These are phyloP conservation scores for Ceratorhiza oryzae-sativae DNA, from an alignment of 1,284 basidiomycete species.

Conservation along the genomic window DNA sequence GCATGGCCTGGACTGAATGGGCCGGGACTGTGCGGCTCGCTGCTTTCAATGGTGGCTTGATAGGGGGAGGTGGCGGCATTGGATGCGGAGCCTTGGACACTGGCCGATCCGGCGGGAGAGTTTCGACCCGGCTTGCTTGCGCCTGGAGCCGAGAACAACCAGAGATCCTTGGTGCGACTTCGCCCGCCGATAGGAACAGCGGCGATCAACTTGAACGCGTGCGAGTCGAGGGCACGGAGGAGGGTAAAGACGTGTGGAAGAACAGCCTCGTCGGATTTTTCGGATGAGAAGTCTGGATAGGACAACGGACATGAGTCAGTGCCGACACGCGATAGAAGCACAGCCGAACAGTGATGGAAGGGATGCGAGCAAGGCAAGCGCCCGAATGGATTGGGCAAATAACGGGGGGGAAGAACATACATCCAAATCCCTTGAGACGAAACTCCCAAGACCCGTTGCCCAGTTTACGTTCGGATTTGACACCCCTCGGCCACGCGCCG, in stretches of 20 bases:
- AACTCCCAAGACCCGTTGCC: constrained; percentile 72
- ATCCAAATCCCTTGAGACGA: constrained; percentile 79
- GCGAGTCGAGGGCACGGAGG: constrained; percentile 68
- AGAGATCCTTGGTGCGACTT: constrained; percentile 76
- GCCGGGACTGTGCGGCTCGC: constrained; percentile 11
- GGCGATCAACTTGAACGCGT: constrained; percentile 70
- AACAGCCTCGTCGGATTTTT: constrained; percentile 59
- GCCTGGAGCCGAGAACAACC: constrained; percentile 62
- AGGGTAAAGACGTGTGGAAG: constrained; percentile 74
- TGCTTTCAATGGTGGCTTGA: constrained; percentile 17
- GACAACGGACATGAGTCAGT: neutral
- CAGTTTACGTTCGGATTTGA: constrained; percentile 75
- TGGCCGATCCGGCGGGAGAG: neutral
- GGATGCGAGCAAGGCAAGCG: constrained; percentile 22
- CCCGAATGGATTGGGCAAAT: neutral
- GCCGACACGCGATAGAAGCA: constrained; percentile 4
- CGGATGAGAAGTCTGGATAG: constrained; percentile 69
- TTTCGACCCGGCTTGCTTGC: constrained; percentile 2
- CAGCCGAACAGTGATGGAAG: constrained; percentile 31
- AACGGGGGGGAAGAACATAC: constrained; percentile 54
- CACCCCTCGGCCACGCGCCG: constrained; percentile 77
- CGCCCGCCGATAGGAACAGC: constrained; percentile 52
- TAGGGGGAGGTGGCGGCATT: constrained; percentile 8
- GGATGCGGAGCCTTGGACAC: neutral
- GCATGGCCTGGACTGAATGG: neutral